A percentile compares a stretch with the other conserved stretches of the same genome.
phyloP scores from a whole-genome alignment of 495 filamentous ascomycete genomes.

The Aspergillus heteromorphus region DNA sequence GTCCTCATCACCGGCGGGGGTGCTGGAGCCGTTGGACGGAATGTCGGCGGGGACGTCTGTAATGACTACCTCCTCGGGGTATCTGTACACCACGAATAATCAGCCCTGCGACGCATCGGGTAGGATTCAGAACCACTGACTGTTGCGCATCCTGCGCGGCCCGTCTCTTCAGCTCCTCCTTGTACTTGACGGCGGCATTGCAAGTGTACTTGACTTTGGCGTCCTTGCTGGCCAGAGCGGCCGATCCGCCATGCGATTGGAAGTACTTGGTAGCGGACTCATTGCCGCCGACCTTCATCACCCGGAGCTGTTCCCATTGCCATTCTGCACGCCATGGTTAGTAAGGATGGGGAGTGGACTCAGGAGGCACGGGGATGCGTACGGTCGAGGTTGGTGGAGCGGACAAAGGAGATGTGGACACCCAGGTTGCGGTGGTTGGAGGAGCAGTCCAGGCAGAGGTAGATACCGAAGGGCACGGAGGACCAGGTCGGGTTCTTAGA shows the following conservation, averaged over 20 bases:
- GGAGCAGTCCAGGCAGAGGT: conserved; percentile 96
- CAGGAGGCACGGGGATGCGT: conserved; percentile 36
- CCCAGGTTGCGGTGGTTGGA: conserved; percentile 87
- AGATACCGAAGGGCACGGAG: conserved; percentile 94
- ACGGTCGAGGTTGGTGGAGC: conserved; percentile 97
- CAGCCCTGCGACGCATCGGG: background rate
- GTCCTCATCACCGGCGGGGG: conserved; percentile 69
- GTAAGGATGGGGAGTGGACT: background rate
- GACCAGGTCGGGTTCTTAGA: conserved; percentile 98
- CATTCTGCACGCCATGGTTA: conserved; percentile 60
- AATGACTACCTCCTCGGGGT: conserved; percentile 80
- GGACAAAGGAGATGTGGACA: conserved; percentile 95
- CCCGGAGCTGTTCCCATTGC: conserved; percentile 97
- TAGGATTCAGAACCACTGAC: conserved; percentile 38
- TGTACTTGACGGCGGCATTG: conserved; percentile 86
- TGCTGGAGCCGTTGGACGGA: conserved; percentile 56
- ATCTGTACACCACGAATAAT: conserved; percentile 46
- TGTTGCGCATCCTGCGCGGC: conserved; percentile 74
- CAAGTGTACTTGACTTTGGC: conserved; percentile 94
- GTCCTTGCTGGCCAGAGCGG: conserved; percentile 91
- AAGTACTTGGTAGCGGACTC: conserved; percentile 98
- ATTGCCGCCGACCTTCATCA: conserved; percentile 99
- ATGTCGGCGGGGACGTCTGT: conserved; percentile 63
- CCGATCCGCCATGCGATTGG: conserved; percentile 89
- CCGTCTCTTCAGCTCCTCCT: conserved; percentile 84